Conservation (phyloP, 345 rosid species). For the Salix dunnii region DNA sequence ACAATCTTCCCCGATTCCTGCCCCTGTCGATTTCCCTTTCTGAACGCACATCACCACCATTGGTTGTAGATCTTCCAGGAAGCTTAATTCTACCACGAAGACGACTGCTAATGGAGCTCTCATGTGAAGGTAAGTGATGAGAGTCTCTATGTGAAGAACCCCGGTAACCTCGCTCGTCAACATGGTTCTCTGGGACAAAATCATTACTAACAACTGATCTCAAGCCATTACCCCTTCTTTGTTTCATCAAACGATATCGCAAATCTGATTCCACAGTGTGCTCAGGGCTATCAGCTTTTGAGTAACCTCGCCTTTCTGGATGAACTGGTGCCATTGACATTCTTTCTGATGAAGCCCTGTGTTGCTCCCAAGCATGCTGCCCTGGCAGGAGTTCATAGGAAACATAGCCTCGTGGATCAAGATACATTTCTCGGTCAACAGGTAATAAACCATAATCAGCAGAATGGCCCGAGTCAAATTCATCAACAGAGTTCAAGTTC, state of each 20-base stretch:
- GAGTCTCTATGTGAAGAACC: conserved; percentile 47
- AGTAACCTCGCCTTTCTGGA: conserved; percentile 47
- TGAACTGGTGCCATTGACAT: conserved; percentile 33
- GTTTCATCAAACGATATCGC: conserved; percentile 66
- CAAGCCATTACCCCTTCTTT: conserved; percentile 57
- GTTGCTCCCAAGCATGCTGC: conserved; percentile 58
- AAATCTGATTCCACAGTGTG: conserved; percentile 51
- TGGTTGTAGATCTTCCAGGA: conserved; percentile 43
- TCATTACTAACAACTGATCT: conserved; percentile 63
- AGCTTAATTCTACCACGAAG: conserved; percentile 84
- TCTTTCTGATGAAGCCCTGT: conserved; percentile 51
- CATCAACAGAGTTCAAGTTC: conserved; percentile 46
- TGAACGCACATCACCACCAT: conserved; percentile 32
- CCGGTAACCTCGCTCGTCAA: conserved; percentile 39
- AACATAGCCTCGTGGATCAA: conserved; percentile 44
- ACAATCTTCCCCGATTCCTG: conserved; percentile 42
- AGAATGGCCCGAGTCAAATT: conserved; percentile 44
- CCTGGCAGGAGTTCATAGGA: conserved; percentile 51
- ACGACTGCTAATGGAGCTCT: conserved; percentile 53
- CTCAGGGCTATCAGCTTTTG: conserved; percentile 50
- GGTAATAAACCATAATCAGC: conserved; percentile 43
- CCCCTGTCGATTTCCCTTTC: conserved; percentile 55
- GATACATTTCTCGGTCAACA: conserved; percentile 47
- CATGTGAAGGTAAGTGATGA: conserved; percentile 30
- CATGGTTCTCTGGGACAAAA: conserved; percentile 38